Conservation (phyloP, 768 basidiomycete genomes). For the Leccinum longicurvipes region DNA sequence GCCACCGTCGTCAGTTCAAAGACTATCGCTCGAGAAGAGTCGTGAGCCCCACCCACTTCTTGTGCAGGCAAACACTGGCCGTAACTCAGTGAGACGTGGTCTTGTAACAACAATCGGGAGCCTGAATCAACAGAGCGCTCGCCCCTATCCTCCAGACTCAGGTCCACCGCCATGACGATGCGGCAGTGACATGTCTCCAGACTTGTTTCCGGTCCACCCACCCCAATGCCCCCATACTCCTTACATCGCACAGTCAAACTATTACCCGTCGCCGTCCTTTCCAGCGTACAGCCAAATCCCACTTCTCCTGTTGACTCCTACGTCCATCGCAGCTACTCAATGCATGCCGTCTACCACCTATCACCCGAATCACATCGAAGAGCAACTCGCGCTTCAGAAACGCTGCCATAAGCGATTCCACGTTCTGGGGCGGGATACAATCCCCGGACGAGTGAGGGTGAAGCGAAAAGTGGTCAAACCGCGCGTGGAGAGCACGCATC, state of each 20-base stretch:
- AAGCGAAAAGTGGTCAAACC: slow-evolving; percentile 46
- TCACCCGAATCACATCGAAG: slow-evolving; percentile 52
- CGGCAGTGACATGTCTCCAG: slow-evolving; percentile 56
- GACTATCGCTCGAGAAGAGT: slow-evolving; percentile 26
- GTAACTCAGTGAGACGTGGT: slow-evolving; percentile 14
- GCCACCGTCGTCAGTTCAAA: slow-evolving; percentile 52
- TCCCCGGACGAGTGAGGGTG: slow-evolving; percentile 61
- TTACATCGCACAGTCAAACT: slow-evolving; percentile 73
- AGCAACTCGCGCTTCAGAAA: slow-evolving; percentile 72
- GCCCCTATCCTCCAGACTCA: slow-evolving; percentile 40
- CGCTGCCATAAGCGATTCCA: slow-evolving; percentile 64
- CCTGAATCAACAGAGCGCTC: slow-evolving; percentile 23
- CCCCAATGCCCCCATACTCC: slow-evolving; percentile 74
- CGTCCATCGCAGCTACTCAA: slow-evolving; percentile 52
- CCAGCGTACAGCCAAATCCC: slow-evolving; percentile 51
- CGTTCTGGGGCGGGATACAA: slow-evolving; percentile 64
- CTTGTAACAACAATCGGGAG: slow-evolving; percentile 15
- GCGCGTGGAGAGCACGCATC: slow-evolving; percentile 79
- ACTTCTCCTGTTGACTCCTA: slow-evolving; percentile 67
- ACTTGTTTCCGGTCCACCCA: slow-evolving; percentile 57
- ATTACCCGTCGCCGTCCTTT: slow-evolving; percentile 67
- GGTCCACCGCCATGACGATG: slow-evolving; percentile 53
- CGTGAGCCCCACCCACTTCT: slow-evolving; percentile 24
- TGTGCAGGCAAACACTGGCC: slow-evolving; percentile 15
- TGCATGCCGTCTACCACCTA: slow-evolving; percentile 35